Evolutionary conservation across 2,329 filamentous ascomycete species (phyloP).

Genomic region (Torrubiella hemipterigena): DNA sequence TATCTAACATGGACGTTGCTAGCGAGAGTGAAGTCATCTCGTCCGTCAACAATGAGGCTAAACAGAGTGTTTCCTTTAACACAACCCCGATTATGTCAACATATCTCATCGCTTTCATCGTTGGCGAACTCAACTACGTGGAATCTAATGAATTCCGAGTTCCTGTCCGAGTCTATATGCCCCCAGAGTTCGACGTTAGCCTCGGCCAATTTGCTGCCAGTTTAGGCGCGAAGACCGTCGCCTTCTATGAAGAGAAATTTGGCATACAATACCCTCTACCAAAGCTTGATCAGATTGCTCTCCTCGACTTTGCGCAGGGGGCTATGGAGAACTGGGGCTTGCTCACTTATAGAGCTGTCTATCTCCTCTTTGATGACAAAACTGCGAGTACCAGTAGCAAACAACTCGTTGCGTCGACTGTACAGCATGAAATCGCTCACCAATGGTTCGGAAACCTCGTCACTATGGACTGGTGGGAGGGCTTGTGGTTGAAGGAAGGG

Average conservation of each 20-base stretch:
- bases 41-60: constrained; percentile 57
- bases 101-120: constrained; percentile 86
- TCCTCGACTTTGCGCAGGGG: constrained; percentile 89
- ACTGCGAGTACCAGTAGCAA: constrained; percentile 79
- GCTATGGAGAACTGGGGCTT: constrained; percentile 99
- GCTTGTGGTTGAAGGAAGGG: constrained; percentile 90
- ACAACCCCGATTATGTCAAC: constrained; percentile 91
- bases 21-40: too few species aligned
- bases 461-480: constrained; percentile 98
- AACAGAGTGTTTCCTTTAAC: constrained; percentile 83
- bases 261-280: constrained; percentile 55
- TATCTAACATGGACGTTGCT: constrained; percentile 94
- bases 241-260: constrained; percentile 93
- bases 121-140: constrained; percentile 87
- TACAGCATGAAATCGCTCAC: constrained; percentile 93
- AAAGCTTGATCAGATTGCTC: constrained; percentile 61
- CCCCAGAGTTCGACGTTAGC: constrained; percentile 78
- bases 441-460: constrained; percentile 98
- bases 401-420: constrained; percentile 86
- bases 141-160: constrained; percentile 87
- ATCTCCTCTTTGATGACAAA: constrained; percentile 78
- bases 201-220: constrained; percentile 85
- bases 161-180: constrained; percentile 87
- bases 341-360: constrained; percentile 83
- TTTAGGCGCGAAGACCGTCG: constrained; percentile 77